Conservation (phyloP, 2,329 filamentous ascomycete species). For the Arthrobotrys conoides region DNA sequence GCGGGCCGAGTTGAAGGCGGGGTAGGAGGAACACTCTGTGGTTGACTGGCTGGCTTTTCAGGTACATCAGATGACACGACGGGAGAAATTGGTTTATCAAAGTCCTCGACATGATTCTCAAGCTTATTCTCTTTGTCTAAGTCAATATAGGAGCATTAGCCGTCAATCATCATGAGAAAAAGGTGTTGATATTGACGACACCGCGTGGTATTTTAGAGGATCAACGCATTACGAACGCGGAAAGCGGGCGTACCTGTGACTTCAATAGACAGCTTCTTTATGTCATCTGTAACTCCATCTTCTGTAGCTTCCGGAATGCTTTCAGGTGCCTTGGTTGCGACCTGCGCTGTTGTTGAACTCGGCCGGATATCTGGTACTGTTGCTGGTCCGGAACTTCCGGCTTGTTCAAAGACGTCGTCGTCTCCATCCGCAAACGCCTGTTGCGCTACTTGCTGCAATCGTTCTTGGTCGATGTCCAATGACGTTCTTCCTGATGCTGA, state of each 20-base stretch:
- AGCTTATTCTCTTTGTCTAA: constrained; percentile 38
- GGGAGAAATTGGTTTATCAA: neutral
- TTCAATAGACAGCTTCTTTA: constrained; percentile 31
- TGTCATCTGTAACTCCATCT: constrained; percentile 1
- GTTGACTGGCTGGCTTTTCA: constrained; percentile 12
- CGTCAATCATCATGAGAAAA: neutral
- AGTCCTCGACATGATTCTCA: constrained; percentile 1
- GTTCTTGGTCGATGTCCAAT: constrained; percentile 57
- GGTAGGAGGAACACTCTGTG: constrained; percentile 34
- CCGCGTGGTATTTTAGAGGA: constrained; percentile 47
- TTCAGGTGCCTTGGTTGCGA: constrained; percentile 21
- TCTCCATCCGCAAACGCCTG: constrained; percentile 59
- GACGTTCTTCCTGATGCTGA: constrained; percentile 57
- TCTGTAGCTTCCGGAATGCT: constrained; percentile 17
- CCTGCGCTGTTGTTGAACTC: constrained; percentile 20
- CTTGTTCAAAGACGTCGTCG: constrained; percentile 29
- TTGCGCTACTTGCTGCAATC: constrained; percentile 58
- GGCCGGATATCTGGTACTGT: constrained; percentile 36
- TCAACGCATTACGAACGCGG: constrained; percentile 45
- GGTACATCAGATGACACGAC: constrained; percentile 14
- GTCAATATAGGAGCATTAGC: constrained; percentile 33
- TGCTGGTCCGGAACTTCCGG: constrained; percentile 55
- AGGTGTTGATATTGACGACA: constrained; percentile 54
- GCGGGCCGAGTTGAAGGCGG: constrained; percentile 46
- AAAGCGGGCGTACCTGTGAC: constrained; percentile 41